These are phyloP conservation scores for Polytrichum formosum DNA, from an alignment of 225 moss, liverwort and hornwort species.

Conservation along the genomic window DNA sequence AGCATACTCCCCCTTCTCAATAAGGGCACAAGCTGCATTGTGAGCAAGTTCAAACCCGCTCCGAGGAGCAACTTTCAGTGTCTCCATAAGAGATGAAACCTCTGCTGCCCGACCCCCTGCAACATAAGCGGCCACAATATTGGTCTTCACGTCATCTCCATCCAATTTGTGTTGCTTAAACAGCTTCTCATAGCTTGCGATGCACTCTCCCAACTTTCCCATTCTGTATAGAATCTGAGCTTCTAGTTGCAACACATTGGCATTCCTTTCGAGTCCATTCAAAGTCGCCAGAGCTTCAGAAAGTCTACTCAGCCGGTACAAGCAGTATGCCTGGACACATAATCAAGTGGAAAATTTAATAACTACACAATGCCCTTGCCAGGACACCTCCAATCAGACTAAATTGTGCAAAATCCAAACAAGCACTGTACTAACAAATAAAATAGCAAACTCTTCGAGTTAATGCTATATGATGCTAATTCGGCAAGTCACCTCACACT, in stretches of 20 bases:
- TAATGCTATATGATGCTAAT: no score
- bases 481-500: no score
- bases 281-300: constrained; percentile 70
- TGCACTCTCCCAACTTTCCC: constrained; percentile 68
- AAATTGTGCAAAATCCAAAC: no score
- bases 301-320: constrained; percentile 65
- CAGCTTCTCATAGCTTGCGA: constrained; percentile 66
- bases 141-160: constrained; percentile 87
- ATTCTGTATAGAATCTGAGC: constrained; percentile 85
- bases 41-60: constrained; percentile 81
- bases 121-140: constrained; percentile 86
- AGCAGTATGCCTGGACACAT: constrained; percentile 67
- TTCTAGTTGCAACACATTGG: constrained; percentile 74
- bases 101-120: constrained; percentile 76
- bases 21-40: constrained; percentile 79
- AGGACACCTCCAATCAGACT: no score
- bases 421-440: no score
- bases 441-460: no score
- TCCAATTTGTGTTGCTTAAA: constrained; percentile 60
- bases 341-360: no score
- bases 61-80: constrained; percentile 62
- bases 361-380: no score
- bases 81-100: constrained; percentile 73
- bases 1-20: constrained; percentile 65
- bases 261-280: constrained; percentile 51